phyloP scores from a whole-genome alignment of 2,329 filamentous ascomycete species.

The Tolypocladium guangdongense region DNA sequence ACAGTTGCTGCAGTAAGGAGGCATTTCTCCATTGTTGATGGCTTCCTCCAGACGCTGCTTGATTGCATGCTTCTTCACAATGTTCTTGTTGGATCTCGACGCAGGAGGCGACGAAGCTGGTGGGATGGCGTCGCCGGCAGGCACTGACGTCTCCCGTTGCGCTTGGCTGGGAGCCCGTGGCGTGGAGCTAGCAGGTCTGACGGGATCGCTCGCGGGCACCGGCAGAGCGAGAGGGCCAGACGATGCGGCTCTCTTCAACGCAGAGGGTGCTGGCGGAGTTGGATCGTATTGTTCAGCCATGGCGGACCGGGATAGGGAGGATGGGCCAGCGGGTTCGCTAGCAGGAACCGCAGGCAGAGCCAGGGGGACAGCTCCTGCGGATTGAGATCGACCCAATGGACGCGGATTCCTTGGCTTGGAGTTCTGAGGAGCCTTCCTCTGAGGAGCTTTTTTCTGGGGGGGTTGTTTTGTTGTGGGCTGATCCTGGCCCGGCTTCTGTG shows the following conservation, averaged over 20 bases:
- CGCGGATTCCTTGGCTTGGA: constrained; percentile 12
- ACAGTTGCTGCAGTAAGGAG: constrained; percentile 83
- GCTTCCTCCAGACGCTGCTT: constrained; percentile 48
- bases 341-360: constrained; percentile 26
- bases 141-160: constrained; percentile 26
- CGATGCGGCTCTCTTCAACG: constrained; percentile 26
- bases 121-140: constrained; percentile 31
- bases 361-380: constrained; percentile 19
- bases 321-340: constrained; percentile 40
- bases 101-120: constrained; percentile 28
- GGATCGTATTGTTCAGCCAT: constrained; percentile 8
- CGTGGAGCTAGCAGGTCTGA: constrained; percentile 16
- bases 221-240: constrained; percentile 20
- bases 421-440: not conserved
- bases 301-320: constrained; percentile 23
- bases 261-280: constrained; percentile 22
- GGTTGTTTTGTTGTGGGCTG: not conserved
- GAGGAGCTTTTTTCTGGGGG: not conserved
- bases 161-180: constrained; percentile 2
- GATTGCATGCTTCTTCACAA: constrained; percentile 51
- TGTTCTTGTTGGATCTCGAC: constrained; percentile 50
- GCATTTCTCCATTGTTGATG: constrained; percentile 71
- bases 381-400: constrained; percentile 24
- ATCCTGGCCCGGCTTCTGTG: not conserved
- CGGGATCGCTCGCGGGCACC: constrained; percentile 37